A percentile compares a stretch with the other conserved stretches of the same genome.
phyloP scores from a whole-genome alignment of 2,329 filamentous ascomycete genomes.

The Ophiostoma australiae region DNA sequence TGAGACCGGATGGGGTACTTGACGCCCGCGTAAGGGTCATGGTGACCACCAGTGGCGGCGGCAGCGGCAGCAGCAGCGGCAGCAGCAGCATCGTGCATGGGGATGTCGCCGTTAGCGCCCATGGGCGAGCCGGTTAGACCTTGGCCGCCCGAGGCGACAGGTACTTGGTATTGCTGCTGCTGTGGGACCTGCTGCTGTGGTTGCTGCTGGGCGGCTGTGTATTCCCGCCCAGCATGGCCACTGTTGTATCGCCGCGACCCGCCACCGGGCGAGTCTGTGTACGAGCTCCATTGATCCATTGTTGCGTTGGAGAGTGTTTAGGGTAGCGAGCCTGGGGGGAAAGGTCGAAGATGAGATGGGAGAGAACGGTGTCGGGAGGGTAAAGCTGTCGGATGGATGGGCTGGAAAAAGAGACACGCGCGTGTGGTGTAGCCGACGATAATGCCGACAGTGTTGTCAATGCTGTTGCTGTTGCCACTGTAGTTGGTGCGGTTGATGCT shows the following conservation, averaged over 20 bases:
- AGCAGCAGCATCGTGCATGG: conserved; percentile 71
- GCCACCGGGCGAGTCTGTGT: conserved; percentile 58
- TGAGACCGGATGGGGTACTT: conserved; percentile 80
- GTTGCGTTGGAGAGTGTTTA: neutral
- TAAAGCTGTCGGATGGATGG: neutral
- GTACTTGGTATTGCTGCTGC: conserved; percentile 29
- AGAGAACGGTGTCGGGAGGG: neutral
- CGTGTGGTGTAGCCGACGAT: neutral
- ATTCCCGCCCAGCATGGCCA: conserved; percentile 33
- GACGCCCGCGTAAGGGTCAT: conserved; percentile 75
- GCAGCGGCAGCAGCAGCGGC: conserved; percentile 15
- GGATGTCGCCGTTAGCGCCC: conserved; percentile 60
- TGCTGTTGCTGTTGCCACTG: neutral
- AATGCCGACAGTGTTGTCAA: neutral
- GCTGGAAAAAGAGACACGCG: neutral
- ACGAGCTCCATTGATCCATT: conserved; percentile 63
- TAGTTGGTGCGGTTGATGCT: neutral
- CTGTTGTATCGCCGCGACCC: conserved; percentile 61
- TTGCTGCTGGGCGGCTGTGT: conserved; percentile 27
- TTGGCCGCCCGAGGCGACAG: conserved; percentile 21
- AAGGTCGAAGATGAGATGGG: neutral
- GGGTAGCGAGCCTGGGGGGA: neutral
- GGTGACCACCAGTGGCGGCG: conserved; percentile 28
- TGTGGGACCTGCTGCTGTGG: conserved; percentile 29
- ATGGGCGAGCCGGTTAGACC: conserved; percentile 56